Percentiles rank a stretch among this genome's conserved stretches.
phyloP scores from a whole-genome alignment of 352 stramenopile genomes.

The Phytophthora constricta region DNA sequence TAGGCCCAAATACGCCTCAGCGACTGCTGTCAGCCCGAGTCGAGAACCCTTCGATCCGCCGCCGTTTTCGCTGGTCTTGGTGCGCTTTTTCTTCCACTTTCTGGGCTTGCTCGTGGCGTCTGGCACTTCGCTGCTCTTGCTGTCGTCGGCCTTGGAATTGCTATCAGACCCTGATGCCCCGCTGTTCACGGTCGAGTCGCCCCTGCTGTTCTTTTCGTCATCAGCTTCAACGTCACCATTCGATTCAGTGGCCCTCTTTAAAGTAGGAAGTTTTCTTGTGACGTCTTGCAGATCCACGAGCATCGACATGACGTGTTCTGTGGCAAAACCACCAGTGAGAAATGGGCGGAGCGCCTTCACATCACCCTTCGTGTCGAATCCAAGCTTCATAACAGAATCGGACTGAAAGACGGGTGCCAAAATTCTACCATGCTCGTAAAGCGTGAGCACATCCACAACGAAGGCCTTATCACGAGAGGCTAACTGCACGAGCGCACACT shows the following conservation, averaged over 20 bases:
- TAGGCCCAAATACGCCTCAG: slow-evolving; percentile 61
- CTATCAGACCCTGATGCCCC: slow-evolving; percentile 11
- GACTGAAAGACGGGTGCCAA: slow-evolving; percentile 54
- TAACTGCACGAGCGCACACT: slow-evolving; percentile 72
- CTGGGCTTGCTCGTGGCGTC: slow-evolving; percentile 2
- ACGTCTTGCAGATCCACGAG: slow-evolving; percentile 68
- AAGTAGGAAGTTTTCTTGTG: slow-evolving; percentile 38
- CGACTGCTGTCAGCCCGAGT: slow-evolving; percentile 57
- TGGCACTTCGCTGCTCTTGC: not conserved
- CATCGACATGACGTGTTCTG: slow-evolving; percentile 48
- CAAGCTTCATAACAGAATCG: slow-evolving; percentile 67
- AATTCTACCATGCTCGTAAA: slow-evolving; percentile 39
- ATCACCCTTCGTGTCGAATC: slow-evolving; percentile 74
- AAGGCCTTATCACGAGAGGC: slow-evolving; percentile 64
- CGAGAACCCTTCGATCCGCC: slow-evolving; percentile 26
- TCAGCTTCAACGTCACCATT: slow-evolving; percentile 9
- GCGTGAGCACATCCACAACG: slow-evolving; percentile 69
- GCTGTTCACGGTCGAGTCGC: slow-evolving; percentile 14
- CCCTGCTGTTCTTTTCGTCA: slow-evolving; percentile 5
- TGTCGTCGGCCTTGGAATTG: not conserved
- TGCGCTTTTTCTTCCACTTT: slow-evolving; percentile 36
- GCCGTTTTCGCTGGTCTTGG: slow-evolving; percentile 23
- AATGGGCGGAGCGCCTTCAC: slow-evolving; percentile 62
- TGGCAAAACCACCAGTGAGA: slow-evolving; percentile 31
- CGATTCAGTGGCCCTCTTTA: slow-evolving; percentile 9